Evolutionary conservation across 352 stramenopile species (phyloP).

Genomic region (Globisporangium lucens): DNA sequence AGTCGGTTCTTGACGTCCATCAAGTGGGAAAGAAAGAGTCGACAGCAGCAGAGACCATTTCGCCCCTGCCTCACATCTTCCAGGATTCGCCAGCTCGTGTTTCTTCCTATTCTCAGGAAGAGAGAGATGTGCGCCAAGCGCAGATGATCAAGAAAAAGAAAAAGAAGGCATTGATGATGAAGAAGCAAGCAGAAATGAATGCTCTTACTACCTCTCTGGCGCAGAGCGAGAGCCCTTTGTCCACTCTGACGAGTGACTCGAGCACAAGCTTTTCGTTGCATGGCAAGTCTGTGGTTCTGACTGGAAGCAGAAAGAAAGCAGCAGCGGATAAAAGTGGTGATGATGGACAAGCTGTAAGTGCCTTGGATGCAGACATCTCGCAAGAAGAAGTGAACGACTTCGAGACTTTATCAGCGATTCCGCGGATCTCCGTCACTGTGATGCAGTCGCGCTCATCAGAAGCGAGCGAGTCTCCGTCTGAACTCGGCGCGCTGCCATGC

Average conservation of each 20-base stretch:
- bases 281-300: slow-evolving; percentile 2
- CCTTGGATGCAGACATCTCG: background rate
- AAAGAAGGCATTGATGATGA: background rate
- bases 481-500: no score
- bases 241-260: background rate
- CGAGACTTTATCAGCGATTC: background rate
- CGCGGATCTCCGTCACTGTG: slow-evolving; percentile 7
- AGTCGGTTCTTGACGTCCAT: slow-evolving; percentile 18
- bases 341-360: background rate
- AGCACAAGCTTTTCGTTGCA: slow-evolving; percentile 4
- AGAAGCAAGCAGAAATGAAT: background rate
- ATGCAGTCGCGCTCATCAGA: background rate
- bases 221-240: background rate
- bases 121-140: slow-evolving; percentile 7
- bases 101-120: slow-evolving; percentile 3
- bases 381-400: background rate
- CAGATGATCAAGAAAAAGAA: background rate
- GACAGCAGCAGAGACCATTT: background rate
- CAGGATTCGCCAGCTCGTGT: background rate
- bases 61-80: slow-evolving; percentile 7
- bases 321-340: background rate
- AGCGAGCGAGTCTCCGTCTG: background rate
- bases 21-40: slow-evolving; percentile 17
- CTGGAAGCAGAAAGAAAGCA: background rate
- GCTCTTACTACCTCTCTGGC: background rate